Evolutionary conservation across 2,329 filamentous ascomycete genomes (phyloP), one percentile per base, ranked within the genome.

Genomic region (Claviceps quebecensis): DNA sequence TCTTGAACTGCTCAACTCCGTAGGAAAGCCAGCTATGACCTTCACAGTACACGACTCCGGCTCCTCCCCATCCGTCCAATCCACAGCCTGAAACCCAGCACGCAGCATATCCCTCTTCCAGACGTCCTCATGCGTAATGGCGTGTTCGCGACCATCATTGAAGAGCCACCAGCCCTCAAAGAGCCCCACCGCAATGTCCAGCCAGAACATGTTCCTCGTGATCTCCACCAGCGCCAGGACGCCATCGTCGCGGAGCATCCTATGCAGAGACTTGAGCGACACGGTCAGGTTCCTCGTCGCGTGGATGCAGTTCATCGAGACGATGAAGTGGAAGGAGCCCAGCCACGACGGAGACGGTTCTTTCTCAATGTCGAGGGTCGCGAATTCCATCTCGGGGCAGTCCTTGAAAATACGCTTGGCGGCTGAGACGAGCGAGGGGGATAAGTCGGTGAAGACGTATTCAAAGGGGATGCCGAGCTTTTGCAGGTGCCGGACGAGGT

Each of bases 371-470:
- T 55, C 49, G 22, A 47, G 46, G 11, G 39, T 38, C 3, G 22
- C 16, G 19, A 56, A 57, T n/a, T 40, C 47, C 55, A 56, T 54
- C 22, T 49, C 52, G 1, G 55, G 45, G 8, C 52, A 54, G 16
- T 52, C n/a, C 22, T 52, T 51, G 37, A 50, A 52, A 17, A 17
- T 52, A 11, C 52, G 54, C 8, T 46, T 43, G 14, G 54, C 55
- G 8, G 45, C 39, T 2, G 55, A 49, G 2, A 56, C 54, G 26
- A 58, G 47, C 5, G 56, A 56, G 0, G 52, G 50, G 0, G 66
- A 61, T 2, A 72, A 53, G 41, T 72, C 69, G 1, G 70, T 70
- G 49, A 71, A 67, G 0, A 64, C 68, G 53, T 72, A 72, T 43
- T 62, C 57, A 23, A 68, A 58, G 0, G 61, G 57, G 0, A 63